Percentiles rank a stretch among this genome's conserved stretches.
Conservation (phyloP, 1,284 basidiomycete genomes). For the Irpex lacteus region DNA sequence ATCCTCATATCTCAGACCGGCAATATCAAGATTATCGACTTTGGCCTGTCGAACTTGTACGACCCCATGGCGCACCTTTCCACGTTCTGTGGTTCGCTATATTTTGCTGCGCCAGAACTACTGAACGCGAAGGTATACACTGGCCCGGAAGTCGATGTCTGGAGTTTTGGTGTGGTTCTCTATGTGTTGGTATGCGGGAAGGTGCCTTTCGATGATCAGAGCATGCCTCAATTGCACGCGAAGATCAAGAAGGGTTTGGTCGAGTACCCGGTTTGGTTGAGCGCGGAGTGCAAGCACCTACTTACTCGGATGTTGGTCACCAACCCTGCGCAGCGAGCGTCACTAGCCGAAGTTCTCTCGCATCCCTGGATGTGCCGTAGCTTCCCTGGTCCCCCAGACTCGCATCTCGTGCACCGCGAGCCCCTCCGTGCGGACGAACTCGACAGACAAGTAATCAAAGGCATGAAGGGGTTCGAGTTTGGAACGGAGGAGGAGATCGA, state of each 20-base stretch:
- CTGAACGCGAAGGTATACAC: conserved; percentile 96
- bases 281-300: conserved; percentile 94
- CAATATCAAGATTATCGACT: conserved; percentile 99
- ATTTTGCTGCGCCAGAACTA: conserved; percentile 97
- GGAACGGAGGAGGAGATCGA: conserved; percentile 88
- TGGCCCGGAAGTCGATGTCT: conserved; percentile 97
- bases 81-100: conserved; percentile 96
- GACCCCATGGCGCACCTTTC: conserved; percentile 82
- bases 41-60: conserved; percentile 97
- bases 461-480: conserved; percentile 98
- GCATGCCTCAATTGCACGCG: conserved; percentile 97
- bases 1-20: conserved; percentile 98
- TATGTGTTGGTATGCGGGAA: conserved; percentile 98
- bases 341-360: conserved; percentile 82
- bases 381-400: conserved; percentile 75
- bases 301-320: conserved; percentile 96
- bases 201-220: conserved; percentile 98
- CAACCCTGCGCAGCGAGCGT: conserved; percentile 83
- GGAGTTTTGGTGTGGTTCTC: conserved; percentile 98
- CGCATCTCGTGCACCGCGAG: conserved; percentile 85
- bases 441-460: conserved; percentile 81
- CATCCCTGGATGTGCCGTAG: conserved; percentile 97
- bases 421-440: conserved; percentile 87
- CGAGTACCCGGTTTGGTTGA: conserved; percentile 97
- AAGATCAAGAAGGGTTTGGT: conserved; percentile 98